phyloP scores from a whole-genome alignment of 2,329 filamentous ascomycete species.

The Calonectria pteridis region DNA sequence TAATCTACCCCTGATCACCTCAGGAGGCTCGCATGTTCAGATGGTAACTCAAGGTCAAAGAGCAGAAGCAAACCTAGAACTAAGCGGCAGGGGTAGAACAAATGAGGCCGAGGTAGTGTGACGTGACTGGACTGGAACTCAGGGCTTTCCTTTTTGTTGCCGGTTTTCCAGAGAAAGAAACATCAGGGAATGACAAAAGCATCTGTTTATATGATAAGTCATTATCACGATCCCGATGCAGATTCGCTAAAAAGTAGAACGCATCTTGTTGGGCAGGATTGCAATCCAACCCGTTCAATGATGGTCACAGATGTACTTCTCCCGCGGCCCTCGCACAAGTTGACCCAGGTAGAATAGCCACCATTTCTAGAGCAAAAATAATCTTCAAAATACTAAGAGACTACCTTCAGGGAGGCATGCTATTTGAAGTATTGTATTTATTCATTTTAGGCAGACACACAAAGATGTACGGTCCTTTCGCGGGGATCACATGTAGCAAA shows the following conservation, averaged over 20 bases:
- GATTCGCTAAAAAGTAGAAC: neutral
- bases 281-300: no score
- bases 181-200: neutral
- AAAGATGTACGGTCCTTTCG: neutral
- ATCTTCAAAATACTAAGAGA: neutral
- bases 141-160: neutral
- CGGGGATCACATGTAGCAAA: neutral
- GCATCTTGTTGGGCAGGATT: neutral
- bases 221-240: neutral
- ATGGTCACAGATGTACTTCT: no score
- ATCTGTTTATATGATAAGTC: no score
- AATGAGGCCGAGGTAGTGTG: neutral
- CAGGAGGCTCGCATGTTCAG: neutral
- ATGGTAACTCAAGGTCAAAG: neutral
- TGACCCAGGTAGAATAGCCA: neutral
- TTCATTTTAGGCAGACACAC: neutral
- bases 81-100: slow-evolving; percentile 4
- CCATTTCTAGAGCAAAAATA: neutral
- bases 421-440: no score
- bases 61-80: slow-evolving; percentile 22
- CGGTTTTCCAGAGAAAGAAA: neutral
- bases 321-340: no score
- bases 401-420: neutral
- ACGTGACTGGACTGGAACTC: neutral
- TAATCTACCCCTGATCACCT: neutral